Evolutionary conservation across 129 eudicot species (phyloP).

Genomic region (Sambucus nigra): DNA sequence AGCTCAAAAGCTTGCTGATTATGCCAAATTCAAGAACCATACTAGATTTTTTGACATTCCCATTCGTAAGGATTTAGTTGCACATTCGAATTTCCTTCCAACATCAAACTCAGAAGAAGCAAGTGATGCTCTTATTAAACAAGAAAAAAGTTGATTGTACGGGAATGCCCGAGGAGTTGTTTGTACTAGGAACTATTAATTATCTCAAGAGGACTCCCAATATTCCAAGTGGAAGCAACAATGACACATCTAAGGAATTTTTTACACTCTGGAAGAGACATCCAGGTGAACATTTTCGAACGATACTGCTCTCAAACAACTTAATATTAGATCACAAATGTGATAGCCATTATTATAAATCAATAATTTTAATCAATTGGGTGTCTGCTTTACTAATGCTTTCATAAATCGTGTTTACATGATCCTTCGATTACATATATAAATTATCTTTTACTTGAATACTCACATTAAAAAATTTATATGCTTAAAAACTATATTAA

Average conservation of each 20-base stretch:
- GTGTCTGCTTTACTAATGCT: not conserved
- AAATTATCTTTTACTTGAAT: too few species aligned
- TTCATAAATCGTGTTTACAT: not conserved
- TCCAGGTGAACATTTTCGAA: slow-evolving; percentile 70
- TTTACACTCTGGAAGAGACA: slow-evolving; percentile 77
- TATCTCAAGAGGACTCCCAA: slow-evolving; percentile 56
- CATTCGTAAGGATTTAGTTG: slow-evolving; percentile 26
- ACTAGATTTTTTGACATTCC: slow-evolving; percentile 42
- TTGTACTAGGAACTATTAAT: slow-evolving; percentile 74
- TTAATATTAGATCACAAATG: slow-evolving; percentile 76
- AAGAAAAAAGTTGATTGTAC: slow-evolving; percentile 15
- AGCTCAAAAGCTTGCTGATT: slow-evolving; percentile 80
- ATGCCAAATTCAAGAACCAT: slow-evolving; percentile 48
- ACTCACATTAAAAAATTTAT: too few species aligned
- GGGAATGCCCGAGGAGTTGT: slow-evolving; percentile 45
- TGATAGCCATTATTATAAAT: slow-evolving; percentile 55
- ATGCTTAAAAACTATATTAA: not conserved
- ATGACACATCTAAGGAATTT: slow-evolving; percentile 13
- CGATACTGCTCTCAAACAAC: slow-evolving; percentile 66
- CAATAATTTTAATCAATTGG: too few species aligned
- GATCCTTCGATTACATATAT: too few species aligned
- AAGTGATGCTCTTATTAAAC: slow-evolving; percentile 17
- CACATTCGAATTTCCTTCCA: slow-evolving; percentile 13
- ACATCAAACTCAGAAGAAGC: slow-evolving; percentile 16
- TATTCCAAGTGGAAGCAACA: slow-evolving; percentile 17